Base-by-base conservation (phyloP, 208 protist species). In the Lotmaria passim region DNA sequence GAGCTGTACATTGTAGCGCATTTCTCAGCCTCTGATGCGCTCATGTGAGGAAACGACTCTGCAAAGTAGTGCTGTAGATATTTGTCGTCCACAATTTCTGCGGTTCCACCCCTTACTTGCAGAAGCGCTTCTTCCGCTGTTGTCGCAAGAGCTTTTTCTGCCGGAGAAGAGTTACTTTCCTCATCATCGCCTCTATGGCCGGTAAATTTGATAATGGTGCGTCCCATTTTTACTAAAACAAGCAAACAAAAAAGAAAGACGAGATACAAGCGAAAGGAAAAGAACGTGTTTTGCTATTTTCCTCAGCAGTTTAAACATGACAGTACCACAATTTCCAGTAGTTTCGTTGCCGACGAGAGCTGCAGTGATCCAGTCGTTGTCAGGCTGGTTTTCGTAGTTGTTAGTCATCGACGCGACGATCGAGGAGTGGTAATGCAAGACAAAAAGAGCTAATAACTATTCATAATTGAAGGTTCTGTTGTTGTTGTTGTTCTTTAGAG, bases 161-260 rank as follows among this genome's bases (percentile, higher is more conserved):
- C 15, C 19, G 34, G 21, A 41, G 46, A 19, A 50, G 34, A 2
- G 19, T 31, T 15, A 6, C 38, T 39, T 0, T 31, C 23, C 41
- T 36, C 47, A 30, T 7, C 2, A 8, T 43, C 36, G 3, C 43
- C 36, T 15, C 15, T 43, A 24, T 58, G 58, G 4, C 59, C 26
- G 38, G 47, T 31, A 38, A 67, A 43, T 31, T 67, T 66, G 34
- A 74, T 74, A 34, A 74, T 74, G 12, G 69, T 74, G 36, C 69
- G 69, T 15, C 69, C 59, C 69, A 74, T 74, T 39, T 26, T 50
- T 53, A 14, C 48, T 53, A 24, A 53, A n/a, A n/a, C n/a, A 19
- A 7, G 28, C 33, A 43, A 21, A 26, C 19, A 65, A 48, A 51
- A 30, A 43, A 8, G 26, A 41, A 15, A 55, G n/a, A 17, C 21